These are phyloP conservation scores for Euryodendron excelsum DNA, from an alignment of 148 eudicot genomes.

Conservation along the genomic window DNA sequence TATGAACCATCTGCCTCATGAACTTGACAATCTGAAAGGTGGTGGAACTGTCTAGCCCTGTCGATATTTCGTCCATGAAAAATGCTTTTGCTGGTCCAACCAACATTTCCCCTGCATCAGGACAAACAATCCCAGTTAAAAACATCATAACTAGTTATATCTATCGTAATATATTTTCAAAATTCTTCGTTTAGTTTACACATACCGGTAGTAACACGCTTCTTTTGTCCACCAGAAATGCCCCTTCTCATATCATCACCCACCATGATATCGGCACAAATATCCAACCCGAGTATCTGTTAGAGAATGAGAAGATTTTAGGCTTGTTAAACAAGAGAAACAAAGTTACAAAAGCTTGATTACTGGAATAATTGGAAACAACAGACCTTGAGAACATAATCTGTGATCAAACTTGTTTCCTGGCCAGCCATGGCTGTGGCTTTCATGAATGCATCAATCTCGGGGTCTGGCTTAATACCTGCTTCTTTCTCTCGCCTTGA, in stretches of 20 bases:
- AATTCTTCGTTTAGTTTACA: neutral
- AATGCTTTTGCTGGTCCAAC: slow-evolving; percentile 50
- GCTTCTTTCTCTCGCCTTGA: slow-evolving; percentile 39
- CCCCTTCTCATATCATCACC: slow-evolving; percentile 49
- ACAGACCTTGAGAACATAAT: slow-evolving; percentile 42
- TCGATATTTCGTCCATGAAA: slow-evolving; percentile 50
- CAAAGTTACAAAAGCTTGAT: neutral
- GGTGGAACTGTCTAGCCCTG: slow-evolving; percentile 48
- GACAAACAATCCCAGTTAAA: neutral
- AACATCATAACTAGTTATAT: too few relatives aligned
- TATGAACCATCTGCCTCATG: slow-evolving; percentile 46
- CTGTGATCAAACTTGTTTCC: slow-evolving; percentile 42
- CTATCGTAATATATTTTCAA: neutral
- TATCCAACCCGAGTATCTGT: slow-evolving; percentile 46
- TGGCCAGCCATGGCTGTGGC: slow-evolving; percentile 39
- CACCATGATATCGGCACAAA: slow-evolving; percentile 45
- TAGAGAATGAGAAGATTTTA: neutral
- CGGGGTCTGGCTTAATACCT: slow-evolving; percentile 47
- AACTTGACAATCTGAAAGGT: slow-evolving; percentile 40
- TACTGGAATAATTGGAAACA: neutral
- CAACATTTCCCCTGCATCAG: slow-evolving; percentile 41
- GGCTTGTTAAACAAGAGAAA: neutral
- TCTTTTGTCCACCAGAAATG: slow-evolving; percentile 49
- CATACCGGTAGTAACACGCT: slow-evolving; percentile 47
- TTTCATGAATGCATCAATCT: slow-evolving; percentile 46